A percentile compares a stretch with the other conserved stretches of the same genome.
Evolutionary conservation across 2,329 filamentous ascomycete species (phyloP).

Genomic region (Diaporthe sp.): DNA sequence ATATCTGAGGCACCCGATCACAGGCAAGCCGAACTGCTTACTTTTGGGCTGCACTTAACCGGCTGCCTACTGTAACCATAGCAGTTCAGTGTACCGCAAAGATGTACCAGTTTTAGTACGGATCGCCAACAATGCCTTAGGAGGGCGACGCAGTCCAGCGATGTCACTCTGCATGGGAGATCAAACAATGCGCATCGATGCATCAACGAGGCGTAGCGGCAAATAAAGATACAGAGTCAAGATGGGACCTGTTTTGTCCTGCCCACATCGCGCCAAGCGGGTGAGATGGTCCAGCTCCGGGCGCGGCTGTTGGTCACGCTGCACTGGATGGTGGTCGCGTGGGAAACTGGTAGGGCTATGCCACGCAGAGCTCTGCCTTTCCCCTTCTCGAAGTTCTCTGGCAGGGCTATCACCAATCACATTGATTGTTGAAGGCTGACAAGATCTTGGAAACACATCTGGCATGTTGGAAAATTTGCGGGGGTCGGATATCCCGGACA

Average conservation of each 20-base stretch:
- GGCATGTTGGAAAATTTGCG: background rate
- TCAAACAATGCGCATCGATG: conserved; percentile 28
- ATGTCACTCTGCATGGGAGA: conserved; percentile 28
- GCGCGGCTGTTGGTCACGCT: conserved; percentile 5
- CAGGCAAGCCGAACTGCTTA: conserved; percentile 9
- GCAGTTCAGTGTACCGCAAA: background rate
- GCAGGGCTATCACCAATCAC: conserved; percentile 17
- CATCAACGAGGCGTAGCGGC: conserved; percentile 12
- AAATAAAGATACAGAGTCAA: background rate
- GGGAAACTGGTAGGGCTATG: conserved; percentile 18
- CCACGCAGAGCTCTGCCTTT: conserved; percentile 16
- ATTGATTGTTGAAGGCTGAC: background rate
- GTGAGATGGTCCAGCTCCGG: conserved; percentile 19
- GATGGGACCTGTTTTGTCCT: conserved; percentile 11
- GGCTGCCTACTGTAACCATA: conserved; percentile 25
- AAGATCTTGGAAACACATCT: conserved; percentile 15
- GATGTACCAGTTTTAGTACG: background rate
- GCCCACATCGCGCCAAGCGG: conserved; percentile 12
- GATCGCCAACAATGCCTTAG: conserved; percentile 1
- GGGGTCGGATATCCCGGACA: conserved; percentile 1
- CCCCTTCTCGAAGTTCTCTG: conserved; percentile 8
- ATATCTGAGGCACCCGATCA: background rate
- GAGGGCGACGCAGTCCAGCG: conserved; percentile 7
- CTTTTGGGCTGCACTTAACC: conserved; percentile 1
- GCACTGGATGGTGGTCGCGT: conserved; percentile 3